Base-by-base conservation (phyloP, 2,329 filamentous ascomycete species). In the Lachnellula occidentalis region DNA sequence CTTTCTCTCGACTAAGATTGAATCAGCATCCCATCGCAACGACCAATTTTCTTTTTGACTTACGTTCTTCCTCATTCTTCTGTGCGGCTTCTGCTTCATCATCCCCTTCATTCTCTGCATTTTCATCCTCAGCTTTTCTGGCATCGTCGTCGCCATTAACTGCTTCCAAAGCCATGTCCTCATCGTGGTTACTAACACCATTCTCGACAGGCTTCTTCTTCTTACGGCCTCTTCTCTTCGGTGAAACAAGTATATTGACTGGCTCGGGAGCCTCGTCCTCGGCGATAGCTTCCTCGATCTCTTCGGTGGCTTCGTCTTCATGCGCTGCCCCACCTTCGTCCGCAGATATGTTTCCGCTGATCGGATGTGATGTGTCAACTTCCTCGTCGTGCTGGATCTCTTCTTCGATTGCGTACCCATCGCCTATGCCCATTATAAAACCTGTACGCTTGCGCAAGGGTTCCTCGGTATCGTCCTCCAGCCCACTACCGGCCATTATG, bases 1-100 rank as follows among this genome's bases (percentile, higher is more conserved):
- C 73, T 92, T 94, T 67, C 84, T 85, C 65, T 88, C 82, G 61
- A 88, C 89, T 92, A 46, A 64, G 57, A 56, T 66, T 65, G 36
- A 56, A 59, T 71, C 58, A 74, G 69, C 63, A 54, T 46, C 43
- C 37, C 31, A 27, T 43, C 60, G 56, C 63, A 48, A 11, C 45
- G 49, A 52, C 19, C 49, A 42, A 11, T 19, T 53, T 21, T 42
- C 11, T 19, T 19, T 19, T 21, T 46, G 53, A 65, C 79, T 70
- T 79, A 82, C 83, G 68, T 66, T 86, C 82, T 80, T 88, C 85
- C 56, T 83, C 80, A 57, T 85, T 84, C 51, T 72, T 83, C 49
- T 79, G 76, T 19, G 75, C 78, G 47, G 74, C 77, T 60, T 86
- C 83, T 2, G 76, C 74, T 59, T 85, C 82, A 57, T 83, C 82